These are phyloP conservation scores for Phialophora macrospora DNA, from an alignment of 2,329 filamentous ascomycete genomes.

Conservation along the genomic window DNA sequence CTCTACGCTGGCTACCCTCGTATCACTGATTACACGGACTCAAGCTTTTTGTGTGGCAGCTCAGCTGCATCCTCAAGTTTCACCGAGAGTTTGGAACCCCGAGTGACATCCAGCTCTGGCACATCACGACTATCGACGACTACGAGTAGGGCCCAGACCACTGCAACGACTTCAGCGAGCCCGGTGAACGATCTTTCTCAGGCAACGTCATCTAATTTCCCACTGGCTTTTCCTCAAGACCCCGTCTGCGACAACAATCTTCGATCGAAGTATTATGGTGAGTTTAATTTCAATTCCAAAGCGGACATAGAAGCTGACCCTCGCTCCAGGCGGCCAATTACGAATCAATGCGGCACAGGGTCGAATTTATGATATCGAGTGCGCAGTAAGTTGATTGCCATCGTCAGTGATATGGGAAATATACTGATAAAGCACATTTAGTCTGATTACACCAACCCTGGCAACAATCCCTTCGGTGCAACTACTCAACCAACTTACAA, in stretches of 20 bases:
- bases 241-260: not conserved
- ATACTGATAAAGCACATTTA: constrained; percentile 1
- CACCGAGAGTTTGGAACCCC: not conserved
- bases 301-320: not conserved
- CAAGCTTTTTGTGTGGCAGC: constrained; percentile 22
- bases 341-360: not conserved
- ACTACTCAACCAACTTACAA: constrained; percentile 23
- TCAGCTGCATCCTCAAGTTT: not conserved
- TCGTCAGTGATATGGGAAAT: not conserved
- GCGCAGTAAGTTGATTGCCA: not conserved
- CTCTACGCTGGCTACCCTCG: constrained; percentile 27
- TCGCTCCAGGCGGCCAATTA: not conserved
- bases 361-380: not conserved
- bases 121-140: not conserved
- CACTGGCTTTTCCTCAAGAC: not conserved
- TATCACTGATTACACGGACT: constrained; percentile 30
- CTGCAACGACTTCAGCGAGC: not conserved
- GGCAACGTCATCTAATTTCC: not conserved
- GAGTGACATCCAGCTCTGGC: not conserved
- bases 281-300: not conserved
- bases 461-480: constrained; percentile 20
- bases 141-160: not conserved
- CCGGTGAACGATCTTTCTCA: not conserved
- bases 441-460: constrained; percentile 22
- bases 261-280: not conserved